Evolutionary conservation across 805 yeast species (phyloP), one percentile per base, ranked within the genome.

Genomic region (Ogataea trehalophila): DNA sequence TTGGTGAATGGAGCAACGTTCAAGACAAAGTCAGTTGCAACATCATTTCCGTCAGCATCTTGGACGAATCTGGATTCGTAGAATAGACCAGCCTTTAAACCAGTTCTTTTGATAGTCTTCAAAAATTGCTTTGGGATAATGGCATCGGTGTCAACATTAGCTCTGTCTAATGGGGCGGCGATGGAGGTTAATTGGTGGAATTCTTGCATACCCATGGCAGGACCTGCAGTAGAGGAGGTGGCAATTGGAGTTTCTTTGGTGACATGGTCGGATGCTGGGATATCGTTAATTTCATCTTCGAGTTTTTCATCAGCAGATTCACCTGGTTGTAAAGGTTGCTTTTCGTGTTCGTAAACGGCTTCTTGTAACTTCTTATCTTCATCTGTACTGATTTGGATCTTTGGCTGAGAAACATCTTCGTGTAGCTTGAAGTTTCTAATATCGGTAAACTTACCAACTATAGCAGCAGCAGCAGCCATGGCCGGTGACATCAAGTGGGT

Each of bases 401-500:
- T 73, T 51, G 95, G 83, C 46, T 70, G 66, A 59, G 80, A 84
- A 55, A 76, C 79, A 53, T 76, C 61, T 39, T 71, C 77, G 52
- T 75, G 72, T 69, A 80, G 85, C 50, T 80, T 72, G 67, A 78
- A 87, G 47, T 87, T 85, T 71, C 99, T 84, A 59, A 91, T 91
- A 65, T 94, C 99, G 41, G 87, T 78, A 61, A 94, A 83, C 62
- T 84, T 89, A 57, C 99, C 99, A 47, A 77, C 79, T 57, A 94
- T 83, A 60, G 91, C 97, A 17, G 99, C 98, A 18, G 98, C 97
- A 33, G 99, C 99, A 42, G 99, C 99, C 99, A 94, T 94, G 20
- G 96, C 96, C 37, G 99, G 99, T 14, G 97, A 88, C 96, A 92
- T 89, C 65, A 94, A 79, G 67, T 94, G 99, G 17, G 99, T 94